A percentile compares a stretch with the other conserved stretches of the same genome.
phyloP scores from a whole-genome alignment of 2,329 filamentous ascomycete species.

The Sporothrix variecibatus region DNA sequence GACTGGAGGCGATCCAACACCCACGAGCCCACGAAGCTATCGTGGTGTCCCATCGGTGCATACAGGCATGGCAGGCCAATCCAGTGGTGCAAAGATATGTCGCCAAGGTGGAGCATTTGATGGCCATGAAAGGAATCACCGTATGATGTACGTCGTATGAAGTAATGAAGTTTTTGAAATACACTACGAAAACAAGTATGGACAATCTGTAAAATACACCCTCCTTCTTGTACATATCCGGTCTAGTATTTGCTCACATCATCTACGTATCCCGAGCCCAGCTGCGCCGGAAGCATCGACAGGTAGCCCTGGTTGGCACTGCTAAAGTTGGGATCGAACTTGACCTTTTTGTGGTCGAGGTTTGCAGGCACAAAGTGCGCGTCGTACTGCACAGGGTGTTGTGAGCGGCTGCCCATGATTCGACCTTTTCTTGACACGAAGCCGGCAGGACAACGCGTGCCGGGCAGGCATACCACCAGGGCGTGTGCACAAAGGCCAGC shows the following conservation, averaged over 20 bases:
- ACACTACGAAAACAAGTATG: neutral
- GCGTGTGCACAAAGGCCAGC: conserved; percentile 43
- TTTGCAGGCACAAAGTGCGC: conserved; percentile 32
- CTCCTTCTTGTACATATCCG: no score
- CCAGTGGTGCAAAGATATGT: neutral
- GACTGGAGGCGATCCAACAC: conserved; percentile 26
- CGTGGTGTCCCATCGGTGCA: neutral
- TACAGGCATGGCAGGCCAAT: conserved; percentile 9
- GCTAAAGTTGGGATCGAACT: conserved; percentile 37
- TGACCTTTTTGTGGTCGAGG: conserved; percentile 33
- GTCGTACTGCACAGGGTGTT: conserved; percentile 25
- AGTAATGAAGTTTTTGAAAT: neutral
- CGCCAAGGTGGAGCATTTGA: neutral
- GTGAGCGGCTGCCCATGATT: neutral
- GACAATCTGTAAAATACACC: neutral
- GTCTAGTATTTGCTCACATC: conserved; percentile 5
- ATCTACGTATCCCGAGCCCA: conserved; percentile 7
- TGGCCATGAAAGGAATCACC: neutral
- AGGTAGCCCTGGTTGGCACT: conserved; percentile 31
- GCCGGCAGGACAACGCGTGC: conserved; percentile 28
- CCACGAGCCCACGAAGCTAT: neutral
- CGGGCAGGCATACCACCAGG: conserved; percentile 41
- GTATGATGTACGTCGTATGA: neutral
- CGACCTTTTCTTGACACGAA: neutral
- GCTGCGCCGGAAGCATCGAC: conserved; percentile 27